Base-by-base conservation (phyloP, 306 rosid species). In the Luffa acutangula region DNA sequence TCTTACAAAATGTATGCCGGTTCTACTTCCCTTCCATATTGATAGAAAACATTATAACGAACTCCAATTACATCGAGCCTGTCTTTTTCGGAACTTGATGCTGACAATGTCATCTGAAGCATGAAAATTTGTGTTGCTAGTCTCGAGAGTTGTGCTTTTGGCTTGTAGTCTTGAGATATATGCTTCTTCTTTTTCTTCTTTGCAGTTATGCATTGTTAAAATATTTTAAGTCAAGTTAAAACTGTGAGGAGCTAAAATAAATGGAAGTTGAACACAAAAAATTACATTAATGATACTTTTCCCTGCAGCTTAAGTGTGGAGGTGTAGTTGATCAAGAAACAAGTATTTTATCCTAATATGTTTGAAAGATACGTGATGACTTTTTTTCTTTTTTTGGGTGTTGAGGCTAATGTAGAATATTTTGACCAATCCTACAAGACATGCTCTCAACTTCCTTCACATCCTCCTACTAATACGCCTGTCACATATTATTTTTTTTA, bases 251-350 rank as follows among this genome's bases (percentile, higher is more conserved):
- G 39, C 42, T 49, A 73, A 49, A 73, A 73, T 53, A 36, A 66
- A 48, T 73, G 42, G 14, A 49, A 6, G 78, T 15, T 33, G 60
- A 7, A 31, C 14, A 17, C 59, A 14, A 33, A 49, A 43, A 73
- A 17, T 18, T 14, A 17, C 25, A 7, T 46, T 48, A 45, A 49
- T 14, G 62, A 51, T 25, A 15, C 60, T 14, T 49, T 73, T 73
- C 8, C 45, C 60, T 49, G 60, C 60, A 48, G 78, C 39, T 9
- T 7, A 21, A 49, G 43, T 31, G 31, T 72, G 41, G 42, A 46
- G 18, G 56, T 20, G 39, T 58, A 70, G 75, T 42, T 72, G 77
- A 46, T 46, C 76, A 48, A 46, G 77, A 72, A 72, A 72, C 77
- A 72, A 46, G 12, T 64, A 64, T 46, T 46, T 21, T 25, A 25